Evolutionary conservation across 371 early-diverging fungal species (phyloP), one percentile per base, ranked within the genome.

Genomic region (Edhazardia aedis): DNA sequence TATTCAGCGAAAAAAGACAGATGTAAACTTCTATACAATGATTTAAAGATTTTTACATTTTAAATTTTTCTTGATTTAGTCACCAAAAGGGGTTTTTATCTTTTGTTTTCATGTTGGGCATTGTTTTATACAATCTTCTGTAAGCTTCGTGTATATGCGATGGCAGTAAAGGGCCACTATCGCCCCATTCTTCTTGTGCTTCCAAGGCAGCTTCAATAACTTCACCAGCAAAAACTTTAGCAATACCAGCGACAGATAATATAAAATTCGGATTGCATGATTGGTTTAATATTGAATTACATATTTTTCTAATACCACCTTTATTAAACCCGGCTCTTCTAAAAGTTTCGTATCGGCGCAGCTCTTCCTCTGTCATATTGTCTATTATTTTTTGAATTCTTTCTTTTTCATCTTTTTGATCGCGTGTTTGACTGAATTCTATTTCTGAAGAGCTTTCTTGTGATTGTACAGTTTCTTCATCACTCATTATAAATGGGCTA

Each of bases 191-290:
- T 21, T 33, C 37, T 42, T 70, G 71, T 18, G 69, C 56, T 26
- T 51, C 37, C 26, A 55, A 58, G 27, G 71, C 74, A 28, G 58
- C 62, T 43, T 58, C 58, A 29, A 71, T 64, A 62, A 74, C 43
- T 55, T 74, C 74, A 1, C 71, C 66, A 2, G 71, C 74, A 66
- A 69, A 74, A n/a, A 74, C 67, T 47, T 74, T 74, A 0, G 67
- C 61, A 26, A 74, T 45, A 14, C 74, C 74, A 45, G 61, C 44
- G 4, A 71, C 63, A 0, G 63, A 65, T 46, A 74, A 71, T 3
- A 71, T 51, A 40, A 74, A 64, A 33, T 74, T 74, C 4, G 71
- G 74, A 60, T 74, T 74, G 21, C 40, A 40, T 4, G 14, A 4
- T 37, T 73, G 74, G 18, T 63, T 67, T 11, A 73, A 54, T 4